phyloP scores from a whole-genome alignment of 23 red algal species.

The Chondrus crispus region DNA sequence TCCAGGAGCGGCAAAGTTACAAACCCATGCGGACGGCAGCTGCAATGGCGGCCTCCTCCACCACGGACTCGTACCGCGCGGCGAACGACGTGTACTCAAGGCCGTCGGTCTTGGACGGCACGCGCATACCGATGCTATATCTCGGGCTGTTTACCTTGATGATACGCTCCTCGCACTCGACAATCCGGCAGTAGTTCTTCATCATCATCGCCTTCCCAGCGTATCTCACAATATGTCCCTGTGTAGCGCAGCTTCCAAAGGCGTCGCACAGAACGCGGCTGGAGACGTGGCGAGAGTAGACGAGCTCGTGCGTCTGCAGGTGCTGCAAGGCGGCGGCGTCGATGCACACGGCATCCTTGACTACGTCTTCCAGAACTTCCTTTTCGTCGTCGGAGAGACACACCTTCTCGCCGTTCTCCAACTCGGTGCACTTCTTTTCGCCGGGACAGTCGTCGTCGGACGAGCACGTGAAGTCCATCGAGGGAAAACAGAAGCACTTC shows the following conservation, averaged over 20 bases:
- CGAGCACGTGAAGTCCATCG: too few species aligned
- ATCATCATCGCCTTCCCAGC: slow-evolving; percentile 11
- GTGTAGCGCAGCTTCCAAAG: not conserved
- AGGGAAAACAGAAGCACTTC: too few species aligned
- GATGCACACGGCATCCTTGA: too few species aligned
- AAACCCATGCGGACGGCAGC: not conserved
- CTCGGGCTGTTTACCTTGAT: not conserved
- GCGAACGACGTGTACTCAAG: not conserved
- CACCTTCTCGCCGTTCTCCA: too few species aligned
- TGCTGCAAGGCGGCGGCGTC: not conserved
- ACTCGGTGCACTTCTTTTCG: too few species aligned
- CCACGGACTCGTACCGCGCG: not conserved
- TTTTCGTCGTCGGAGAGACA: too few species aligned
- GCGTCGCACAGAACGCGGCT: slow-evolving; percentile 1
- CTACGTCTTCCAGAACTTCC: too few species aligned
- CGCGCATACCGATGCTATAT: not conserved
- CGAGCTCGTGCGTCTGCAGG: not conserved
- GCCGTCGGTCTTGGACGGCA: not conserved
- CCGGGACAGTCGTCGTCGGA: too few species aligned
- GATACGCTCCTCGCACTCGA: not conserved
- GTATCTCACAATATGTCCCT: slow-evolving; percentile 2
- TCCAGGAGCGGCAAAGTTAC: too few species aligned
- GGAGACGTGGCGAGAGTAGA: not conserved
- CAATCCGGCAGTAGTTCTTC: not conserved
- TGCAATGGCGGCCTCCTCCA: not conserved